A percentile compares a stretch with the other conserved stretches of the same genome.
These are phyloP conservation scores for Talaromyces nanjingensis DNA, from an alignment of 495 filamentous ascomycete species.

Conservation along the genomic window DNA sequence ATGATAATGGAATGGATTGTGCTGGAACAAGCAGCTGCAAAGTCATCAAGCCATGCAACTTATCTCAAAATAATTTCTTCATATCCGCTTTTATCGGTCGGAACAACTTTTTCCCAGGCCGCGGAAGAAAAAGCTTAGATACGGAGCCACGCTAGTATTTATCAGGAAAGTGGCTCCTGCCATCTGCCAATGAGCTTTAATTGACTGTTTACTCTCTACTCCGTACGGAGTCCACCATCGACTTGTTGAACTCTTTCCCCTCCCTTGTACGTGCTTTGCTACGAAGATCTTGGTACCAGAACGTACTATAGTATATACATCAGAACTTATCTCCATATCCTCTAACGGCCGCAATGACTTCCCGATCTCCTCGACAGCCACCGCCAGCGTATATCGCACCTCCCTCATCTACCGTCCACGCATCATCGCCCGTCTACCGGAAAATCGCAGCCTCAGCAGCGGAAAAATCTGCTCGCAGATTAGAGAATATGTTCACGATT, in stretches of 20 bases:
- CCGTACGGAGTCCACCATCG: background rate
- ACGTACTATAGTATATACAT: background rate
- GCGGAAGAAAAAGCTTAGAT: background rate
- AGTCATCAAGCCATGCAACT: background rate
- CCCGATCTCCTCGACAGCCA: conserved; percentile 23
- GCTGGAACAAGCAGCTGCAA: background rate
- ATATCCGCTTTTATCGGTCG: conserved; percentile 10
- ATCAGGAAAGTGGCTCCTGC: background rate
- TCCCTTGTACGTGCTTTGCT: background rate
- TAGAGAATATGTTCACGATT: conserved; percentile 33
- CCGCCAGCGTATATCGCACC: conserved; percentile 37
- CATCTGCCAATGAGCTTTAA: background rate
- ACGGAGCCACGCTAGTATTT: background rate
- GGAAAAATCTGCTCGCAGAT: conserved; percentile 22
- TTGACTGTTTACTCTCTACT: background rate
- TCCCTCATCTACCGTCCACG: conserved; percentile 29
- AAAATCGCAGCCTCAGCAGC: conserved; percentile 33
- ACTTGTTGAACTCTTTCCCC: background rate
- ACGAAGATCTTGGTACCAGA: background rate
- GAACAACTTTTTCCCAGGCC: background rate
- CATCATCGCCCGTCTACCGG: conserved; percentile 30
- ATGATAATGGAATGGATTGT: background rate
- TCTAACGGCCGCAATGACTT: background rate
- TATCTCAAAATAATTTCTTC: conserved; percentile 10
- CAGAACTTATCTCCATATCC: background rate